Evolutionary conservation across 148 eudicot species (phyloP).

Genomic region (Camellia granthamiana): DNA sequence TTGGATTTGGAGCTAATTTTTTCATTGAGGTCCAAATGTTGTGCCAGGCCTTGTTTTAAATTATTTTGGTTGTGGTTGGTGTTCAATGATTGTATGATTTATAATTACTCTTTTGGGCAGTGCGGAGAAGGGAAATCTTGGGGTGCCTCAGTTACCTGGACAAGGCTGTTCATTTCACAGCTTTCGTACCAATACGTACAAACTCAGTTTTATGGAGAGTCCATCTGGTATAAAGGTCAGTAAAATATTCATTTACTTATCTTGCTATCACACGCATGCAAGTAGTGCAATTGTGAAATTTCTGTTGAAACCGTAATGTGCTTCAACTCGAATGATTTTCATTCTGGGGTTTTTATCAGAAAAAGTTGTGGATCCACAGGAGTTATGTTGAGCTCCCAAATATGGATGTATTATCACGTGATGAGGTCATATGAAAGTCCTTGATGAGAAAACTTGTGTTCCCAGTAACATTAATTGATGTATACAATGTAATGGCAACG

Average conservation of each 20-base stretch:
- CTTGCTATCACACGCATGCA: neutral
- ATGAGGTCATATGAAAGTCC: neutral
- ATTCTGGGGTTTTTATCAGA: neutral
- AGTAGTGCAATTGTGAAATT: neutral
- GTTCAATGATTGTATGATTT: neutral
- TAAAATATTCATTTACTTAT: neutral
- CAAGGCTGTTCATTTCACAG: conserved; percentile 98
- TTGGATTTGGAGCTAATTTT: too few relatives aligned
- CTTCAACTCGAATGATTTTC: neutral
- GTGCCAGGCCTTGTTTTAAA: neutral
- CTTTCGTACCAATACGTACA: conserved; percentile 90
- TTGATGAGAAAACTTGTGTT: neutral
- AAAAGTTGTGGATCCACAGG: neutral
- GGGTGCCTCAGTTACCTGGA: conserved; percentile 98
- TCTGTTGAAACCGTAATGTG: neutral
- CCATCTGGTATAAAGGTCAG: conserved; percentile 97
- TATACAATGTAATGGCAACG: neutral
- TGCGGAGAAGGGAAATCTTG: conserved; percentile 90
- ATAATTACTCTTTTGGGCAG: conserved; percentile 40
- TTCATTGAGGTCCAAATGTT: neutral
- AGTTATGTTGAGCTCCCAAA: neutral
- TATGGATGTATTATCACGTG: neutral
- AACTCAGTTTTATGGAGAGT: conserved; percentile 93
- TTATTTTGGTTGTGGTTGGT: conserved; percentile 2
- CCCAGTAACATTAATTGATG: neutral